These are phyloP conservation scores for Steccherinum ochraceum DNA, from an alignment of 768 basidiomycete genomes.

Conservation along the genomic window DNA sequence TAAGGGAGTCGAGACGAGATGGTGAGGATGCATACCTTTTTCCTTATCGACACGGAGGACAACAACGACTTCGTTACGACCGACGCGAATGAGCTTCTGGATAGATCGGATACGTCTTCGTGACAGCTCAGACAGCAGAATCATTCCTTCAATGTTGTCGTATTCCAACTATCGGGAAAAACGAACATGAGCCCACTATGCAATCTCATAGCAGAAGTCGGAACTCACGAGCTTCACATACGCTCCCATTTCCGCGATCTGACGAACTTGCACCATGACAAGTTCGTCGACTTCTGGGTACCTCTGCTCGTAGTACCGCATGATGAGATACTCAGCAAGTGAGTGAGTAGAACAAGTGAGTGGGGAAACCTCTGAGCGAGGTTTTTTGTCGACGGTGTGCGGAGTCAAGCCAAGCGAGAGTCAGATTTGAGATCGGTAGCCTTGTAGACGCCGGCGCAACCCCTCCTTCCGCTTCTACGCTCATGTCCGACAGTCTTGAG, in stretches of 20 bases:
- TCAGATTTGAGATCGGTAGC: background rate
- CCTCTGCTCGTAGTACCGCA: conserved; percentile 91
- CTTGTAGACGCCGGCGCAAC: background rate
- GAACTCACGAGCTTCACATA: conserved; percentile 90
- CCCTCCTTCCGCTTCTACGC: conserved; percentile 2
- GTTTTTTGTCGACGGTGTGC: background rate
- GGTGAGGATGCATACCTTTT: conserved; percentile 58
- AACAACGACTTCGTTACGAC: conserved; percentile 97
- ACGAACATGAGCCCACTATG: too few relatives aligned
- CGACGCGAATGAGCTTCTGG: conserved; percentile 96
- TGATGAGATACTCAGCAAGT: conserved; percentile 22
- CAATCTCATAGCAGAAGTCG: background rate
- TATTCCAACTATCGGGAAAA: conserved; percentile 74
- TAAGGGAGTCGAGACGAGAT: background rate
- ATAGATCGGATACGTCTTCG: conserved; percentile 94
- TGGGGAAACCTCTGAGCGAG: background rate
- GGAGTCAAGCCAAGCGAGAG: background rate
- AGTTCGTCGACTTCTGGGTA: conserved; percentile 97
- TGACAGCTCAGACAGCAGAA: conserved; percentile 95
- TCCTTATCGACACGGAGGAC: conserved; percentile 98
- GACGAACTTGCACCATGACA: conserved; percentile 99
- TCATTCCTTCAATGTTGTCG: conserved; percentile 99
- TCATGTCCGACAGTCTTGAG: conserved; percentile 60
- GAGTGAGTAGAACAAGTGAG: background rate
- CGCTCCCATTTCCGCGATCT: conserved; percentile 99